Evolutionary conservation across 2,329 filamentous ascomycete genomes (phyloP), one percentile per base, ranked within the genome.

Genomic region (Gliomastix tumulicola): DNA sequence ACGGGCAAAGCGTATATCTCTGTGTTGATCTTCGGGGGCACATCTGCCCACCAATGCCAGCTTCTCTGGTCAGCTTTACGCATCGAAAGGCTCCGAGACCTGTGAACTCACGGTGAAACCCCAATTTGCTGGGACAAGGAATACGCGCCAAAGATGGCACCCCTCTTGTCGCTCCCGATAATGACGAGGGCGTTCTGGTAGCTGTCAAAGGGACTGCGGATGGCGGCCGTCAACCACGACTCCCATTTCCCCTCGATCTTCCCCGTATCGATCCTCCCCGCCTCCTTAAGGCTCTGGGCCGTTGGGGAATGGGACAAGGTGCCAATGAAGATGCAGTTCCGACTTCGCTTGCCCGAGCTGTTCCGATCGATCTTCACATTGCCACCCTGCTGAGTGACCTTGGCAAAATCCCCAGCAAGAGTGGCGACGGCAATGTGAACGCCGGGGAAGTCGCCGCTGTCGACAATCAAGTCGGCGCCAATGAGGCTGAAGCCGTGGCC

Each of bases 111-210:
- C 32, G 32, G 32, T 4, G 44, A 38, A 6, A 43, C 35, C 19
- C 82, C 82, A 40, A 86, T 84, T 51, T 86, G 80, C 56, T 85
- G 80, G 17, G 77, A 33, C 86, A 56, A 44, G 81, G 79, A 41
- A 57, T 87, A 87, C 16, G 84, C 62, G 10, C 82, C 82, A 47
- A 73, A 87, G 38, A 87, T 83, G 3, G 78, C 74, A 13, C 78
- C 79, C 42, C 80, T 66, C 4, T 65, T 56, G 51, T 86, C 80
- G 49, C 74, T 80, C 9, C 79, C 82, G 22, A 74, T 79, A 53
- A 88, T 78, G 2, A 86, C 75, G 15, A 86, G 62, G 2, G 81
- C 81, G 41, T 65, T 64, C 1, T 66, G 49, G 18, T 75, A 70
- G 18, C 74, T 77, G 3, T 69, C 63, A 12, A 79, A 53, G 0